These are phyloP conservation scores for Tolypocladium capitatum DNA, from an alignment of 2,329 filamentous ascomycete genomes.

Conservation along the genomic window DNA sequence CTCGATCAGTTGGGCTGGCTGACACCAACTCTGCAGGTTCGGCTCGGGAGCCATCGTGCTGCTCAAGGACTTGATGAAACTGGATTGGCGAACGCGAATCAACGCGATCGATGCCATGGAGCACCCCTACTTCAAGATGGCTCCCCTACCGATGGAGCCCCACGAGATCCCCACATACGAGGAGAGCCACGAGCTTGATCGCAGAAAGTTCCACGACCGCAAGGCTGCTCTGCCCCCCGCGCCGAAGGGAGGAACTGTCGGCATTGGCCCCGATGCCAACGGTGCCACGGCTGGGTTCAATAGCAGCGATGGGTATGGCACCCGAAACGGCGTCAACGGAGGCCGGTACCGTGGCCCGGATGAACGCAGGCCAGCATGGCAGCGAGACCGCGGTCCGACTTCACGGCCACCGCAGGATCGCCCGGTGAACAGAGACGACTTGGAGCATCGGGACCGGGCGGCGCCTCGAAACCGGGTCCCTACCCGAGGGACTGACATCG, in stretches of 20 bases:
- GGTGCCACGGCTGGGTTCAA: slow-evolving; percentile 33
- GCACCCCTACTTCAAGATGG: slow-evolving; percentile 77
- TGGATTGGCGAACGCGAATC: slow-evolving; percentile 79
- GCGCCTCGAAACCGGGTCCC: slow-evolving; percentile 18
- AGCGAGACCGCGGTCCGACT: slow-evolving; percentile 36
- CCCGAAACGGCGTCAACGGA: slow-evolving; percentile 34
- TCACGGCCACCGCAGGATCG: slow-evolving; percentile 32
- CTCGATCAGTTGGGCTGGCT: neutral
- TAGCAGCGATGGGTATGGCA: slow-evolving; percentile 35
- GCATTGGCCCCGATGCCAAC: slow-evolving; percentile 49
- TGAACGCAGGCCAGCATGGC: slow-evolving; percentile 40
- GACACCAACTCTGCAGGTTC: slow-evolving; percentile 28
- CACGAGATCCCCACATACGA: slow-evolving; percentile 84
- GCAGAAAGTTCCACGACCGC: slow-evolving; percentile 78
- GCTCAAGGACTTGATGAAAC: slow-evolving; percentile 66
- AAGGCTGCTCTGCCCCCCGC: slow-evolving; percentile 77
- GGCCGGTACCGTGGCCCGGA: slow-evolving; percentile 29
- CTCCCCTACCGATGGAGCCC: slow-evolving; percentile 66
- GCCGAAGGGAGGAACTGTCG: slow-evolving; percentile 81
- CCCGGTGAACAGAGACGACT: slow-evolving; percentile 18
- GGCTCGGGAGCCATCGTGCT: slow-evolving; percentile 64
- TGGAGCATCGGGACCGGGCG: slow-evolving; percentile 28
- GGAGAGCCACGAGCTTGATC: slow-evolving; percentile 92
- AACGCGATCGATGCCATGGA: slow-evolving; percentile 90
- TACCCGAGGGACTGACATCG: slow-evolving; percentile 23